Evolutionary conservation across 257 asterid genomes (phyloP).

Genomic region (Lantana camara): DNA sequence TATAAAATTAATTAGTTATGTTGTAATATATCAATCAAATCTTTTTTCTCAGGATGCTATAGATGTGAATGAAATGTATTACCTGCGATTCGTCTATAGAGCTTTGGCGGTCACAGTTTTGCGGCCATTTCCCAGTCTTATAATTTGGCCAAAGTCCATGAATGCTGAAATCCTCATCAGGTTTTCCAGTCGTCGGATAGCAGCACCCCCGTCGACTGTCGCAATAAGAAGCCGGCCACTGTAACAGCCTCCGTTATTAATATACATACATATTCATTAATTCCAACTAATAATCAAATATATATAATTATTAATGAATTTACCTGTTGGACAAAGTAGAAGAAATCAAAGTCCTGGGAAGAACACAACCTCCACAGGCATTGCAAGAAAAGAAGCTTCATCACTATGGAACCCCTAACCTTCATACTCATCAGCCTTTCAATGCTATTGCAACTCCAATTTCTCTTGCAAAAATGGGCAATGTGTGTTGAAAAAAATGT

Average conservation of each 20-base stretch:
- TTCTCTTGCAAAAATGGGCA: background rate
- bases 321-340: constrained; percentile 80
- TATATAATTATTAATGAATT: too few species aligned
- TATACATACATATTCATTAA: too few species aligned
- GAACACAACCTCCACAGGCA: constrained; percentile 33
- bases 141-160: constrained; percentile 96
- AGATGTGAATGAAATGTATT: background rate
- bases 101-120: constrained; percentile 49
- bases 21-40: too few species aligned
- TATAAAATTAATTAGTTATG: too few species aligned
- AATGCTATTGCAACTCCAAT: background rate
- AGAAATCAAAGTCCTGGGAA: constrained; percentile 66
- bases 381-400: constrained; percentile 37
- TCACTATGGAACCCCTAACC: constrained; percentile 17
- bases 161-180: constrained; percentile 68
- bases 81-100: constrained; percentile 63
- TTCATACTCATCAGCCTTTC: constrained; percentile 5
- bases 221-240: constrained; percentile 91
- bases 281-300: too few species aligned
- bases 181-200: constrained; percentile 72
- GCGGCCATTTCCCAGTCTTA: constrained; percentile 61
- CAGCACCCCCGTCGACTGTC: constrained; percentile 70
- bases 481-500: too few species aligned
- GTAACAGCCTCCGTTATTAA: background rate
- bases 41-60: too few species aligned